These are phyloP conservation scores for Barnettozyma wickerhamii DNA, from an alignment of 805 yeast species.

Conservation along the genomic window DNA sequence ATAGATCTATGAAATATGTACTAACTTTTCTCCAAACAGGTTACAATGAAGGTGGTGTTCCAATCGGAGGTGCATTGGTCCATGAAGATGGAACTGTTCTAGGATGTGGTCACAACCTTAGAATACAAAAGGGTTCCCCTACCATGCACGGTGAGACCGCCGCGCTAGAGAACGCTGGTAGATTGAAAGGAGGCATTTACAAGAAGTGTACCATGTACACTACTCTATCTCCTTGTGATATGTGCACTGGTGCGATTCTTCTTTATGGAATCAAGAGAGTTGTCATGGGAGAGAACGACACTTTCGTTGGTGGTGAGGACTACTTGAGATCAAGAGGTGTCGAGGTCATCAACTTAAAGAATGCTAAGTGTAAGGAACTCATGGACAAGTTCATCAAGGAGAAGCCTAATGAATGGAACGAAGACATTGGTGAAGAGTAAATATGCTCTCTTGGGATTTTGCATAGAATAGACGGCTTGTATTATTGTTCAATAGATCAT, in stretches of 20 bases:
- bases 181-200: conserved; percentile 75
- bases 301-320: conserved; percentile 80
- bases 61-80: conserved; percentile 62
- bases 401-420: conserved; percentile 75
- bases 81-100: conserved; percentile 73
- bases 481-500: too few relatives aligned
- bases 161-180: conserved; percentile 85
- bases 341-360: conserved; percentile 60
- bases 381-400: conserved; percentile 78
- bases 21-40: too few relatives aligned
- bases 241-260: conserved; percentile 93
- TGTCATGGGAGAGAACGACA: conserved; percentile 85
- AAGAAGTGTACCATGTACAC: conserved; percentile 85
- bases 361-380: conserved; percentile 57
- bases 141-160: conserved; percentile 91
- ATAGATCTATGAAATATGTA: too few relatives aligned
- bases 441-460: too few relatives aligned
- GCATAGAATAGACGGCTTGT: too few relatives aligned
- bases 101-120: conserved; percentile 87
- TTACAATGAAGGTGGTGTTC: conserved; percentile 27
- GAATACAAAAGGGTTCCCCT: conserved; percentile 81
- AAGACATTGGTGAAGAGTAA: conserved; percentile 61
- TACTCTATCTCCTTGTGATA: conserved; percentile 86
- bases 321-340: conserved; percentile 64
- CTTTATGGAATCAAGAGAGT: conserved; percentile 85